phyloP scores from a whole-genome alignment of 1,284 basidiomycete species.

The Schizopora paradoxa region DNA sequence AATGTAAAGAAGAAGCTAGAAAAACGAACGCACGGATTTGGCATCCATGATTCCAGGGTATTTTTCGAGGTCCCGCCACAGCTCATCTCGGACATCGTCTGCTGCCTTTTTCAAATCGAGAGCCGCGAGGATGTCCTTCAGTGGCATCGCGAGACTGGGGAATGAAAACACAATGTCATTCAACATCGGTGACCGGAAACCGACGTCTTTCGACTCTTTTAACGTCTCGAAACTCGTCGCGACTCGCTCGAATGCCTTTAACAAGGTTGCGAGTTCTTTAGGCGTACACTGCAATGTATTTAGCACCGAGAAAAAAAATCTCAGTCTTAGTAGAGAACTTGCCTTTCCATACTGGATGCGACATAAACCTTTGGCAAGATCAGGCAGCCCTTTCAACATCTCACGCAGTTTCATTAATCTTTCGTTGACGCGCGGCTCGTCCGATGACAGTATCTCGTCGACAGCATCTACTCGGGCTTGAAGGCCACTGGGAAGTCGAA shows the following conservation, averaged over 20 bases:
- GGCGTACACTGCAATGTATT: slow-evolving; percentile 61
- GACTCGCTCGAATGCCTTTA: slow-evolving; percentile 74
- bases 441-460: slow-evolving; percentile 62
- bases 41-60: slow-evolving; percentile 17
- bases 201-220: slow-evolving; percentile 38
- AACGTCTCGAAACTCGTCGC: slow-evolving; percentile 59
- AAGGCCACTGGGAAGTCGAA: slow-evolving; percentile 45
- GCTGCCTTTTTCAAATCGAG: slow-evolving; percentile 64
- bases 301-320: not conserved
- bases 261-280: slow-evolving; percentile 73
- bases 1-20: slow-evolving; percentile 2
- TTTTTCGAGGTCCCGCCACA: slow-evolving; percentile 22
- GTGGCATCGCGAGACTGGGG: slow-evolving; percentile 55
- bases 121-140: slow-evolving; percentile 51
- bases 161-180: slow-evolving; percentile 69
- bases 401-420: slow-evolving; percentile 62
- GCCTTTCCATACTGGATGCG: slow-evolving; percentile 89
- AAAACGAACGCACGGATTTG: slow-evolving; percentile 8
- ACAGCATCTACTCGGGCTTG: slow-evolving; percentile 80
- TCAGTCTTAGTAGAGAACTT: slow-evolving; percentile 18
- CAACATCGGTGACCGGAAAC: slow-evolving; percentile 62
- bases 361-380: slow-evolving; percentile 79
- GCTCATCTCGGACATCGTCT: slow-evolving; percentile 55
- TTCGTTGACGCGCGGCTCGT: slow-evolving; percentile 38
- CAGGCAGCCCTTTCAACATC: slow-evolving; percentile 72